Percentiles rank a stretch among this genome's conserved stretches.
phyloP scores from a whole-genome alignment of 2,329 filamentous ascomycete species.

The Colletotrichum zoysiae region DNA sequence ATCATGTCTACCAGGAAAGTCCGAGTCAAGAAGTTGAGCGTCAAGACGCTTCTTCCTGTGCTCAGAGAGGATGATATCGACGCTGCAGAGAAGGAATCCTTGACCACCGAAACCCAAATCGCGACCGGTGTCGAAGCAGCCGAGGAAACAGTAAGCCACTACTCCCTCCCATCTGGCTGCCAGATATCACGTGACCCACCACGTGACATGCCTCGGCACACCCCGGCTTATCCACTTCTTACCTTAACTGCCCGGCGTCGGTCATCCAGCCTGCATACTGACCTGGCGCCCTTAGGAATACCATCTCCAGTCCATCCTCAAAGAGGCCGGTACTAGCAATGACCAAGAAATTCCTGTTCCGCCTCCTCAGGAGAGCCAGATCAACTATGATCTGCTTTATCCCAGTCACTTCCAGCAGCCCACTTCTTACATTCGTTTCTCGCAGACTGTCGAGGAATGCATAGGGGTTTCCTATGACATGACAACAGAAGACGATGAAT shows the following conservation, averaged over 20 bases:
- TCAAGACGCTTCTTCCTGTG: constrained; percentile 88
- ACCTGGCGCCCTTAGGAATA: constrained; percentile 76
- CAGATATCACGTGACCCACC: constrained; percentile 63
- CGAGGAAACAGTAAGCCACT: constrained; percentile 90
- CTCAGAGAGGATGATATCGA: constrained; percentile 93
- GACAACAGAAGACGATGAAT: constrained; percentile 89
- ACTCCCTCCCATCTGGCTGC: constrained; percentile 46
- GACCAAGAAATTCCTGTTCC: constrained; percentile 75
- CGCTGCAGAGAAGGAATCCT: constrained; percentile 84
- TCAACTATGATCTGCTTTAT: constrained; percentile 93
- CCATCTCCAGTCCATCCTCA: constrained; percentile 87
- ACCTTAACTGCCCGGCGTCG: background rate
- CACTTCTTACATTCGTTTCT: constrained; percentile 95
- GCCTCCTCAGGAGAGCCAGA: constrained; percentile 71
- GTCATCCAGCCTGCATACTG: constrained; percentile 45
- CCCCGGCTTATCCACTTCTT: constrained; percentile 33
- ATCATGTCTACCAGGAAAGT: constrained; percentile 77
- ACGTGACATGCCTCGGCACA: constrained; percentile 55
- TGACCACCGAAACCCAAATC: constrained; percentile 86
- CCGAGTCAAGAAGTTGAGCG: constrained; percentile 90
- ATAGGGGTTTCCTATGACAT: constrained; percentile 93
- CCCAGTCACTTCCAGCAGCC: constrained; percentile 84
- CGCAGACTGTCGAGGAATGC: constrained; percentile 96
- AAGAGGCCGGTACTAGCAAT: constrained; percentile 66
- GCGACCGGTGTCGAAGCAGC: constrained; percentile 97